These are phyloP conservation scores for Zygoascus biomembranicola DNA, from an alignment of 805 yeast species.

Conservation along the genomic window DNA sequence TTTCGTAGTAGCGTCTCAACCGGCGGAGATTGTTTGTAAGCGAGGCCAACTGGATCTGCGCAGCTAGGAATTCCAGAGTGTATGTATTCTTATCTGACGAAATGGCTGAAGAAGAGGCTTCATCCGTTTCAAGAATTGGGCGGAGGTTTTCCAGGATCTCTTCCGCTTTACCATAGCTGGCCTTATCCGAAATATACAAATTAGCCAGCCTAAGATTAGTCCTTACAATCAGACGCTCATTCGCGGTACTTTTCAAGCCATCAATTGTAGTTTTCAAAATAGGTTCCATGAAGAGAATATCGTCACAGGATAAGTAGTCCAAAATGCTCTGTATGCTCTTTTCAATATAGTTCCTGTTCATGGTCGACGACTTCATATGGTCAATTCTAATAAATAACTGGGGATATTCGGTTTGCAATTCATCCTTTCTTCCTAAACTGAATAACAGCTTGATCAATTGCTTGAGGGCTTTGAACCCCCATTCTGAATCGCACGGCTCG, in stretches of 20 bases:
- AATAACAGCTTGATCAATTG: constrained; percentile 30
- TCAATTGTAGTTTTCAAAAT: constrained; percentile 22
- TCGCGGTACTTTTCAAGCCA: constrained; percentile 18
- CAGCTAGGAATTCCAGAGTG: constrained; percentile 56
- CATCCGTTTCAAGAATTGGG: background rate
- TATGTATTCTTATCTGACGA: constrained; percentile 15
- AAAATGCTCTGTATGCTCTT: constrained; percentile 28
- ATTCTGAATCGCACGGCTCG: constrained; percentile 18
- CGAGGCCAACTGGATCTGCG: constrained; percentile 50
- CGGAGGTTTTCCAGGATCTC: constrained; percentile 1
- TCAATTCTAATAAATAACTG: constrained; percentile 14
- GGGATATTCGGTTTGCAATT: constrained; percentile 17
- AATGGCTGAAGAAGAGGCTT: background rate
- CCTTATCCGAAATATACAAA: constrained; percentile 20
- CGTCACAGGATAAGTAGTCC: constrained; percentile 21
- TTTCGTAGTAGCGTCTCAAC: constrained; percentile 41
- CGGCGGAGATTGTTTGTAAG: constrained; percentile 31
- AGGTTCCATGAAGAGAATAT: constrained; percentile 19
- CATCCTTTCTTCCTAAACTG: constrained; percentile 11
- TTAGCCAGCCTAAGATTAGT: constrained; percentile 27
- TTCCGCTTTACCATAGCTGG: constrained; percentile 1
- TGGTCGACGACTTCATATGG: constrained; percentile 10
- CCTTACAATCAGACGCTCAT: constrained; percentile 26
- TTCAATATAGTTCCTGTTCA: constrained; percentile 28
- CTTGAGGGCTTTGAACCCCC: constrained; percentile 30